Evolutionary conservation across 2,329 filamentous ascomycete species (phyloP).

Genomic region (Colletotrichum brevisporum): DNA sequence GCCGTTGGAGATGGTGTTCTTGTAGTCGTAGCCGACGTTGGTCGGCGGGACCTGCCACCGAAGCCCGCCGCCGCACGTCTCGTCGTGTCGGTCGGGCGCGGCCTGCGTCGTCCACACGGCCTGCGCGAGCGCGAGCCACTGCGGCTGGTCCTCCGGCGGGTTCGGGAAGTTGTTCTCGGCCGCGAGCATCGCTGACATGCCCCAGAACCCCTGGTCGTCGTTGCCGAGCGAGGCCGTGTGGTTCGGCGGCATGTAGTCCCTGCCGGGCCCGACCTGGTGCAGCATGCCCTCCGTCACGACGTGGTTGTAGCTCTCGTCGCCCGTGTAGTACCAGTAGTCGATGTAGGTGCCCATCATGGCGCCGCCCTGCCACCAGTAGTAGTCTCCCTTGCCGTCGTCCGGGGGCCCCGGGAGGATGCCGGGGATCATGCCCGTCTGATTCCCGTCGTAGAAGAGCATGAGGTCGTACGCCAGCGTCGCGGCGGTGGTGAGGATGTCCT

Average conservation of each 20-base stretch:
- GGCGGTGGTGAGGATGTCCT: constrained; percentile 56
- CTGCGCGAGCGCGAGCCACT: constrained; percentile 71
- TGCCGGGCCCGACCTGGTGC: constrained; percentile 65
- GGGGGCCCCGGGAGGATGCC: constrained; percentile 65
- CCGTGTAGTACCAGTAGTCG: constrained; percentile 75
- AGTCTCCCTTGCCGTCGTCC: constrained; percentile 52
- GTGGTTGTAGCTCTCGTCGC: constrained; percentile 70
- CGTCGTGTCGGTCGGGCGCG: constrained; percentile 69
- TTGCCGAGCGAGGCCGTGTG: constrained; percentile 69
- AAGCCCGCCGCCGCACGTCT: constrained; percentile 69
- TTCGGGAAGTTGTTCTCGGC: constrained; percentile 71
- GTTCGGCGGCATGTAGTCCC: constrained; percentile 70
- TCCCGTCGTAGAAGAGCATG: constrained; percentile 62
- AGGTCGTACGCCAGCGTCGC: constrained; percentile 59
- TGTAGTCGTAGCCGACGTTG: constrained; percentile 84
- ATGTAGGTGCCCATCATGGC: constrained; percentile 74
- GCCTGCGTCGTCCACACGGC: constrained; percentile 74
- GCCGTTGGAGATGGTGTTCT: constrained; percentile 74
- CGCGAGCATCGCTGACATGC: constrained; percentile 73
- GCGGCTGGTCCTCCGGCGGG: constrained; percentile 62
- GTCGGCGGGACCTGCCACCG: constrained; percentile 84
- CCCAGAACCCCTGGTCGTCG: constrained; percentile 79
- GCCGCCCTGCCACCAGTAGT: constrained; percentile 78
- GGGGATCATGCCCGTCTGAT: constrained; percentile 58
- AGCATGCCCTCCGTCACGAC: constrained; percentile 65